Conservation (phyloP, 768 basidiomycete species). For the Macrolepiota fuliginosa region DNA sequence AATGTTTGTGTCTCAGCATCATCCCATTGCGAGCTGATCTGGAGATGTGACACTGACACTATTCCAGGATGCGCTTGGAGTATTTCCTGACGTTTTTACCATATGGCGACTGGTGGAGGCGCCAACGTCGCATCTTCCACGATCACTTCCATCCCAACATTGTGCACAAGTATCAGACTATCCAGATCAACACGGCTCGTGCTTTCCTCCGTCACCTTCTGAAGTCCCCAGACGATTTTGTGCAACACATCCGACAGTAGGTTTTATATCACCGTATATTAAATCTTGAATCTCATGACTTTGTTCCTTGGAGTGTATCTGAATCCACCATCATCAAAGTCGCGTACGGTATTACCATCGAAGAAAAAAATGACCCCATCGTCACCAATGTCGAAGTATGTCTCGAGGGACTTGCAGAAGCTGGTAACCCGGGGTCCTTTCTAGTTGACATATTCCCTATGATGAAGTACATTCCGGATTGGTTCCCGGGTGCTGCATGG, state of each 20-base stretch:
- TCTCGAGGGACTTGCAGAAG: conserved; percentile 22
- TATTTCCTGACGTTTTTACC: conserved; percentile 16
- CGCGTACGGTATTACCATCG: conserved; percentile 30
- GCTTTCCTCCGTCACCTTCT: conserved; percentile 21
- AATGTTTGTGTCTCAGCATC: neutral
- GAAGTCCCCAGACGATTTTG: conserved; percentile 20
- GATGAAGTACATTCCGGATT: conserved; percentile 34
- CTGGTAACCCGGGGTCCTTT: conserved; percentile 28
- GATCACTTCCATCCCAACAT: neutral
- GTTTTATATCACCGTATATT: conserved; percentile 5
- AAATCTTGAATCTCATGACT: neutral
- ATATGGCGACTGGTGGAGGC: conserved; percentile 17
- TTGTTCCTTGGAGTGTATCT: neutral
- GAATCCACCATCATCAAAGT: conserved; percentile 6
- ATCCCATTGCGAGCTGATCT: neutral
- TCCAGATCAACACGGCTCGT: conserved; percentile 20
- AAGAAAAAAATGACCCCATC: conserved; percentile 30
- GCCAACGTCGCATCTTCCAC: conserved; percentile 14
- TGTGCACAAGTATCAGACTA: conserved; percentile 21
- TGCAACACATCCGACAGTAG: conserved; percentile 25
- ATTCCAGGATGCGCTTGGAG: neutral
- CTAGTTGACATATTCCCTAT: conserved; percentile 32
- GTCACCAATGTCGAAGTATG: conserved; percentile 28
- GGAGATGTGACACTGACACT: no score
- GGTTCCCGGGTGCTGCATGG: conserved; percentile 38